Evolutionary conservation across 768 basidiomycete species (phyloP).

Genomic region (Lentinula raphanica): DNA sequence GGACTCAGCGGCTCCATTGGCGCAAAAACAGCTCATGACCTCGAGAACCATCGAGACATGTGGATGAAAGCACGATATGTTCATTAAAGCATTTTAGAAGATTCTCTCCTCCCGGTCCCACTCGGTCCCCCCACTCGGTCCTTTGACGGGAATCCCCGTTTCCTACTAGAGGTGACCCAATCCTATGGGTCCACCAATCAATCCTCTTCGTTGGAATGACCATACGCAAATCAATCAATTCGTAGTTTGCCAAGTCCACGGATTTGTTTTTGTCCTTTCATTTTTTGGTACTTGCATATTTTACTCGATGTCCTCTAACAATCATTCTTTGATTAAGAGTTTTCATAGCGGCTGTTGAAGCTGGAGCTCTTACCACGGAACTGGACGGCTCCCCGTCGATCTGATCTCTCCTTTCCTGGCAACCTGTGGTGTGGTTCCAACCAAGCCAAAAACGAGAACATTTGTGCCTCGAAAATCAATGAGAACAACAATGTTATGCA

Average conservation of each 20-base stretch:
- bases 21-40: conserved; percentile 1
- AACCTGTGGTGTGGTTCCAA: too few relatives aligned
- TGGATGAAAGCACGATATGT: neutral
- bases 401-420: conserved; percentile 1
- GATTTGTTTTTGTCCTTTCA: neutral
- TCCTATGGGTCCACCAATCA: neutral
- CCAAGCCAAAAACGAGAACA: too few relatives aligned
- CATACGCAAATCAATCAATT: neutral
- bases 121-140: neutral
- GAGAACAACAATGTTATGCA: neutral
- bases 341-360: neutral
- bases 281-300: neutral
- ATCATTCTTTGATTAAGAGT: neutral
- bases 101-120: neutral
- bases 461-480: neutral
- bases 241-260: conserved; percentile 2
- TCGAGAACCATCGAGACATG: neutral
- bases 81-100: neutral
- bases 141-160: neutral
- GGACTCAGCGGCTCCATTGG: neutral
- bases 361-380: conserved; percentile 6
- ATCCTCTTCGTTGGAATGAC: neutral
- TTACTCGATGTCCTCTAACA: neutral
- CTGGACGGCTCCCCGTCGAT: conserved; percentile 13
- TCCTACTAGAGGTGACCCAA: neutral